A percentile compares a stretch with the other conserved stretches of the same genome.
These are phyloP conservation scores for Mediolabrus comicus DNA, from an alignment of 108 stramenopile species.

Conservation along the genomic window DNA sequence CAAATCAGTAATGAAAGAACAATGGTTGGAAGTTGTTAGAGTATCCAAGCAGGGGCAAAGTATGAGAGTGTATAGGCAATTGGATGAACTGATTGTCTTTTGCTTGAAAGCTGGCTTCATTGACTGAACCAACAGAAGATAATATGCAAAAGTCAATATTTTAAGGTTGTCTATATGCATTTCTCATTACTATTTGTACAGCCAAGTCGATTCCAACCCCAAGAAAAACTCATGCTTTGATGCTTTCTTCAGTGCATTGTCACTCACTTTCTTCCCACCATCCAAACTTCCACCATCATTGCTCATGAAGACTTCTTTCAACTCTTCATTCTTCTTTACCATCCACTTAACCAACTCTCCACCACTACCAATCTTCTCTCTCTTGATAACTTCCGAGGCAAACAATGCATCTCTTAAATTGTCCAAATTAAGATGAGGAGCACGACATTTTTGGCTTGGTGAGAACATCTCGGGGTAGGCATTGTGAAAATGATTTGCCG, in stretches of 20 bases:
- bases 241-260: constrained; percentile 71
- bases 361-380: constrained; percentile 49
- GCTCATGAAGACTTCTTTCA: constrained; percentile 28
- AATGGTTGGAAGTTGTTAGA: constrained; percentile 77
- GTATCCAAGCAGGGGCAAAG: constrained; percentile 71
- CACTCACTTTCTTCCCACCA: constrained; percentile 14
- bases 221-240: constrained; percentile 67
- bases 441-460: constrained; percentile 65
- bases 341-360: constrained; percentile 61
- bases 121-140: constrained; percentile 15
- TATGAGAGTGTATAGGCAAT: constrained; percentile 71
- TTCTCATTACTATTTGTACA: constrained; percentile 49
- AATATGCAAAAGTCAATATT: neutral
- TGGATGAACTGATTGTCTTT: constrained; percentile 69
- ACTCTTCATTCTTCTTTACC: constrained; percentile 49
- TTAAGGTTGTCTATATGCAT: neutral
- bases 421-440: constrained; percentile 88
- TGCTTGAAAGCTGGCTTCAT: constrained; percentile 70
- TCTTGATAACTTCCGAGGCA: constrained; percentile 58
- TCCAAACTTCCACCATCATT: neutral
- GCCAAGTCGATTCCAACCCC: constrained; percentile 75
- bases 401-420: constrained; percentile 86
- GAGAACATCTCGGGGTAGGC: constrained; percentile 84
- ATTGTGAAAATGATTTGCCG: constrained; percentile 46
- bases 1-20: constrained; percentile 43